These are phyloP conservation scores for Parachaetomium inaequale DNA, from an alignment of 495 filamentous ascomycete species.

Conservation along the genomic window DNA sequence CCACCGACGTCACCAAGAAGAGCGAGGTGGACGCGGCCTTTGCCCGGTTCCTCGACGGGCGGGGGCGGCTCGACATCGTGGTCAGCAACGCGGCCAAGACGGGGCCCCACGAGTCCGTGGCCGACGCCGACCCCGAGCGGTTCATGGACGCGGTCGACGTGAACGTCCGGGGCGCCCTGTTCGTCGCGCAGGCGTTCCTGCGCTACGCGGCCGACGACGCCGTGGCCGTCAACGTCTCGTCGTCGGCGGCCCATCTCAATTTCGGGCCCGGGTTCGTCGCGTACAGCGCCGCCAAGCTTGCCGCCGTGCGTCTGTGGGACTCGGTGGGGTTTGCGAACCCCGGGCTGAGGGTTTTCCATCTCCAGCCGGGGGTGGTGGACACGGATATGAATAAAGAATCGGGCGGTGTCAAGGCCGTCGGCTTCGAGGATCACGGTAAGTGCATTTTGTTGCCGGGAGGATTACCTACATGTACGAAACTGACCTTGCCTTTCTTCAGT, in stretches of 20 bases:
- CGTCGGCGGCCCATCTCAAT: neutral
- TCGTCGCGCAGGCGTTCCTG: slow-evolving; percentile 35
- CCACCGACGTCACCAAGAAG: slow-evolving; percentile 17
- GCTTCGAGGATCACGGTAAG: slow-evolving; percentile 3
- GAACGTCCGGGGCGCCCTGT: slow-evolving; percentile 42
- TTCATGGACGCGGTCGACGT: slow-evolving; percentile 26
- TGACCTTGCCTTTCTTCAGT: slow-evolving; percentile 24
- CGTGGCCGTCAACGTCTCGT: slow-evolving; percentile 7
- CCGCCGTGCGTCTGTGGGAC: neutral
- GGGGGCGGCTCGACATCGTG: slow-evolving; percentile 16
- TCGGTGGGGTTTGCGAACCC: neutral
- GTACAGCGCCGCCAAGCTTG: slow-evolving; percentile 2
- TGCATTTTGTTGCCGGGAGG: neutral
- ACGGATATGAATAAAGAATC: slow-evolving; percentile 5
- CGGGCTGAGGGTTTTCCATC: slow-evolving; percentile 6
- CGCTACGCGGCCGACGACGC: slow-evolving; percentile 4
- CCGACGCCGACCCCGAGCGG: slow-evolving; percentile 26
- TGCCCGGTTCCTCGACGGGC: neutral
- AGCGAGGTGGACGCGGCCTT: slow-evolving; percentile 14
- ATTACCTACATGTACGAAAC: neutral
- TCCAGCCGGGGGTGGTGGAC: slow-evolving; percentile 9
- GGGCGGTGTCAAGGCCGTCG: neutral
- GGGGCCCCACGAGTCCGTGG: slow-evolving; percentile 3
- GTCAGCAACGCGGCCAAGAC: slow-evolving; percentile 11
- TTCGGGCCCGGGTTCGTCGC: neutral